A percentile compares a stretch with the other conserved stretches of the same genome.
These are phyloP conservation scores for Claviceps capensis DNA, from an alignment of 2,329 filamentous ascomycete species.

Conservation along the genomic window DNA sequence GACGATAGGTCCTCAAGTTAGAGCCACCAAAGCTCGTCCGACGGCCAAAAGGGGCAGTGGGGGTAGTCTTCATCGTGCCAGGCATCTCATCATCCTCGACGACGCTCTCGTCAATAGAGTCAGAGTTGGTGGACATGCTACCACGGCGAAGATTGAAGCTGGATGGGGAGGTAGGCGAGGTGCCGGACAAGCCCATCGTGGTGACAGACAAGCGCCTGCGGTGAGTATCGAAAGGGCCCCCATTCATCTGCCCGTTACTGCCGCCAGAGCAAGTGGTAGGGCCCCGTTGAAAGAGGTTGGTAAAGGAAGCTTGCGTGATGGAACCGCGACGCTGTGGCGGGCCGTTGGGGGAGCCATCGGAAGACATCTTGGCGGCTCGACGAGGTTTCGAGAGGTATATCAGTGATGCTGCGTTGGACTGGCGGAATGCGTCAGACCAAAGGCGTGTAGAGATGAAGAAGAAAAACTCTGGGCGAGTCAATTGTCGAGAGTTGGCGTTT, in stretches of 20 bases:
- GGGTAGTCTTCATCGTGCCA: slow-evolving; percentile 39
- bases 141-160: slow-evolving; percentile 44
- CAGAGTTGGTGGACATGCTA: slow-evolving; percentile 57
- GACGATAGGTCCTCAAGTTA: slow-evolving; percentile 45
- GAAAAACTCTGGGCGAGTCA: neutral
- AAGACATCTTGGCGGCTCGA: slow-evolving; percentile 16
- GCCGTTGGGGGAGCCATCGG: slow-evolving; percentile 21
- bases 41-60: slow-evolving; percentile 63
- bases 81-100: slow-evolving; percentile 54
- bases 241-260: slow-evolving; percentile 22
- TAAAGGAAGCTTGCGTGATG: slow-evolving; percentile 41
- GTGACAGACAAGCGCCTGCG: slow-evolving; percentile 62
- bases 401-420: slow-evolving; percentile 4
- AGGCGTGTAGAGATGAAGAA: neutral
- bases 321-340: slow-evolving; percentile 39
- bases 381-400: neutral
- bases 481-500: neutral
- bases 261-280: slow-evolving; percentile 32
- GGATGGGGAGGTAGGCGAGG: slow-evolving; percentile 44
- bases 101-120: slow-evolving; percentile 57
- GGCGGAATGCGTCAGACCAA: neutral
- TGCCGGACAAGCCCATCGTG: slow-evolving; percentile 60
- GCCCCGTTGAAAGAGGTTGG: slow-evolving; percentile 44
- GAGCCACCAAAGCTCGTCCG: slow-evolving; percentile 84
- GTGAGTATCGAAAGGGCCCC: slow-evolving; percentile 36